Conservation (phyloP, 441 rosid species). For the Gossypium trilobum region DNA sequence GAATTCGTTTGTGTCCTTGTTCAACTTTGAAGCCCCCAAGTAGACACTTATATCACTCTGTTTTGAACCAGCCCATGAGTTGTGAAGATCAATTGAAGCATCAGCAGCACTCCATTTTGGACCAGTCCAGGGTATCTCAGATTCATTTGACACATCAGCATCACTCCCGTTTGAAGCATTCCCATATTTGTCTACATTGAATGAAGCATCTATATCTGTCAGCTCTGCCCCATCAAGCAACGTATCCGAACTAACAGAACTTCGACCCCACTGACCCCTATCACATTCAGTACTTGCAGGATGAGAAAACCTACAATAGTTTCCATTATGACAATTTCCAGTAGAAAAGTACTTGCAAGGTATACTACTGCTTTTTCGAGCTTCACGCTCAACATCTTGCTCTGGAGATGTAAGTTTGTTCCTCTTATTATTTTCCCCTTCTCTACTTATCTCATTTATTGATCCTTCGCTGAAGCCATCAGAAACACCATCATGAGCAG, state of each 20-base stretch:
- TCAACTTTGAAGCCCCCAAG: constrained; percentile 20
- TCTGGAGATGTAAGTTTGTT: constrained; percentile 39
- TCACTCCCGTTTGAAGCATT: constrained; percentile 12
- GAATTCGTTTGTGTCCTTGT: constrained; percentile 28
- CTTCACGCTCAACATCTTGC: constrained; percentile 39
- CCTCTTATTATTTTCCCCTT: constrained; percentile 39
- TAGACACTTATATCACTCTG: not conserved
- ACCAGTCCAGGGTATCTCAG: constrained; percentile 14
- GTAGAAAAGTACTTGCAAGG: constrained; percentile 68
- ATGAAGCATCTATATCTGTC: constrained; percentile 27
- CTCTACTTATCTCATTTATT: constrained; percentile 34
- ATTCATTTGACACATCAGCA: not conserved
- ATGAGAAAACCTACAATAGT: constrained; percentile 70
- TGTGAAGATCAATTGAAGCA: constrained; percentile 4
- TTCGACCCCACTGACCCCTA: constrained; percentile 28
- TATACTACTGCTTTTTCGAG: constrained; percentile 38
- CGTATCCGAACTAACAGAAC: constrained; percentile 34
- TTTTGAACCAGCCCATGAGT: constrained; percentile 14
- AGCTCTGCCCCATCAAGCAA: constrained; percentile 37
- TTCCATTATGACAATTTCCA: constrained; percentile 72
- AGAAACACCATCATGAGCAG: constrained; percentile 35
- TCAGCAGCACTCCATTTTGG: constrained; percentile 4
- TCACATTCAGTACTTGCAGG: constrained; percentile 44
- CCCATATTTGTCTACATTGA: constrained; percentile 2
- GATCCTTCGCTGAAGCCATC: constrained; percentile 30